phyloP scores from a whole-genome alignment of 768 basidiomycete species.

The Auriscalpium orientale region DNA sequence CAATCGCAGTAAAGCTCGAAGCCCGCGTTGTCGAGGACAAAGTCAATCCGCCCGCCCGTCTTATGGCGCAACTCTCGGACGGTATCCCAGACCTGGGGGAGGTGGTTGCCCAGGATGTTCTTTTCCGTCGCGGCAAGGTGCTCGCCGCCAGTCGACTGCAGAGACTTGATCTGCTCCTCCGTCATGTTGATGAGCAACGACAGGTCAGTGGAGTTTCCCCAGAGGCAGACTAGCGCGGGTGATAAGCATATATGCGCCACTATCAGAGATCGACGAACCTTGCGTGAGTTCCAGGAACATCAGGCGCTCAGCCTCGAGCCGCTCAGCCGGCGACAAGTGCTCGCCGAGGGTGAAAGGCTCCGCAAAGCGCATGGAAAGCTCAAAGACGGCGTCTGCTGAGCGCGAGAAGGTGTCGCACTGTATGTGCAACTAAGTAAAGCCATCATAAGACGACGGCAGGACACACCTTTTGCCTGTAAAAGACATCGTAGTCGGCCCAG shows the following conservation, averaged over 20 bases:
- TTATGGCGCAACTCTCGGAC: constrained; percentile 47
- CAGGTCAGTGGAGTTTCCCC: constrained; percentile 96
- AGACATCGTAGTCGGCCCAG: constrained; percentile 90
- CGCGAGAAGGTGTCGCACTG: constrained; percentile 95
- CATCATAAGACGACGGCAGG: not conserved
- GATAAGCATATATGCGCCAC: not conserved
- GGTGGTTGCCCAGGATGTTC: constrained; percentile 88
- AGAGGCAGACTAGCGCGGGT: constrained; percentile 67
- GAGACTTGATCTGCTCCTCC: constrained; percentile 91
- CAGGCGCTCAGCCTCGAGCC: constrained; percentile 64
- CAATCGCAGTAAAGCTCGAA: constrained; percentile 85
- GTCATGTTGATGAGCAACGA: constrained; percentile 96
- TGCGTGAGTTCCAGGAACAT: constrained; percentile 94
- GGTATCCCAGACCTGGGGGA: constrained; percentile 62
- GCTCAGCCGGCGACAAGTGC: constrained; percentile 43
- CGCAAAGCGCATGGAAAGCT: constrained; percentile 86
- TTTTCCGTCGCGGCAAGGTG: constrained; percentile 92
- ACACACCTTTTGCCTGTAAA: constrained; percentile 82
- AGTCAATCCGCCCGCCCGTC: constrained; percentile 37
- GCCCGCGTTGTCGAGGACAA: constrained; percentile 83
- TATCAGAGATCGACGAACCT: constrained; percentile 35
- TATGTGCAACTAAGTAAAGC: not conserved
- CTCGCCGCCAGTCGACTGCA: constrained; percentile 97
- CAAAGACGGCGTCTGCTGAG: constrained; percentile 87
- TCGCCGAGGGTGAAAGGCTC: constrained; percentile 67